Percentiles rank a stretch among this genome's conserved stretches.
Conservation (phyloP, 306 rosid genomes). For the Fragaria ananassa region DNA sequence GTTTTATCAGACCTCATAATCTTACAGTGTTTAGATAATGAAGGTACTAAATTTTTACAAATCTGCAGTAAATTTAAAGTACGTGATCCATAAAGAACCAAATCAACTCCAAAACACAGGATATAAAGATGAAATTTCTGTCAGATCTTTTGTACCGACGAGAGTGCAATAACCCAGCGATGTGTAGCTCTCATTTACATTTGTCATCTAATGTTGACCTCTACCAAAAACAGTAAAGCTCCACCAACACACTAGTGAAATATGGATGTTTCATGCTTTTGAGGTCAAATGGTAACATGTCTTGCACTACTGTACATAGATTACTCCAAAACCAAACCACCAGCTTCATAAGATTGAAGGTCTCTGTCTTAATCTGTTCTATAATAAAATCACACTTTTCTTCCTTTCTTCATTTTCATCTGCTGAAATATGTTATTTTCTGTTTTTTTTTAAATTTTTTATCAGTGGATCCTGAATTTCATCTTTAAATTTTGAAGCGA, state of each 20-base stretch:
- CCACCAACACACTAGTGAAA: conserved; percentile 56
- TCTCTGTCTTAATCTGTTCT: neutral
- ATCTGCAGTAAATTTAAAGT: no score
- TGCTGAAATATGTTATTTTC: neutral
- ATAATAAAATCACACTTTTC: neutral
- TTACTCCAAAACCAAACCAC: conserved; percentile 9
- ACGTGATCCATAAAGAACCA: neutral
- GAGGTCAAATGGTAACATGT: conserved; percentile 38
- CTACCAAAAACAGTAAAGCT: conserved; percentile 50
- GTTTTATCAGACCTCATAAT: no score
- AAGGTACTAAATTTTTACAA: no score
- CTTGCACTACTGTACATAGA: conserved; percentile 14
- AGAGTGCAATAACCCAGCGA: neutral
- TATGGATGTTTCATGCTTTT: conserved; percentile 45
- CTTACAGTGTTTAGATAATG: no score
- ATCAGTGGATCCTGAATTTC: neutral
- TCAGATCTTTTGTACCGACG: neutral
- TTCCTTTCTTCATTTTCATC: neutral
- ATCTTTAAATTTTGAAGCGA: neutral
- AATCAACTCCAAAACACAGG: neutral
- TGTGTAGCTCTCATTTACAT: conserved; percentile 10
- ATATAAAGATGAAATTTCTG: neutral
- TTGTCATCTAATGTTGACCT: conserved; percentile 86
- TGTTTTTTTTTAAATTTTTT: neutral
- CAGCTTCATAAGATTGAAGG: conserved; percentile 19